These are phyloP conservation scores for Rhynchospora pubera DNA, from an alignment of 176 grass and related monocot species.

Conservation along the genomic window DNA sequence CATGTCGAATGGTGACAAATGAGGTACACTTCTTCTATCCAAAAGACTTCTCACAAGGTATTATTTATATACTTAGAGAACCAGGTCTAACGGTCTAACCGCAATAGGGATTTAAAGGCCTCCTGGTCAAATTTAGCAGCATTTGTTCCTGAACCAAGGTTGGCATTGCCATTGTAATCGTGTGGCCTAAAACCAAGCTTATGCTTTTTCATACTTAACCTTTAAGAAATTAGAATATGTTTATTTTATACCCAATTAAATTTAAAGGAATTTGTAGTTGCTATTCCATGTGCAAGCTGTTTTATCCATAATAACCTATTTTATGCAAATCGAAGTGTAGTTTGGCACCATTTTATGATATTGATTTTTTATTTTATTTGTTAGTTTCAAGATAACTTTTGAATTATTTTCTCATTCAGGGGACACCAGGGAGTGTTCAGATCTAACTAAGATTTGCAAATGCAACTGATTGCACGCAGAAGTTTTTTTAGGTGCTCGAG, in stretches of 20 bases:
- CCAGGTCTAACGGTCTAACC: conserved; percentile 72
- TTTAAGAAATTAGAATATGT: too few relatives aligned
- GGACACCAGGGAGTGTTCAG: conserved; percentile 71
- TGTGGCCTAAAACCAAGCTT: neutral
- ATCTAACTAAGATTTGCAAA: conserved; percentile 81
- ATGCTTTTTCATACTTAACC: too few relatives aligned
- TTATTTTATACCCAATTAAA: too few relatives aligned
- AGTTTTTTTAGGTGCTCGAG: conserved; percentile 84
- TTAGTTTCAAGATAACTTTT: conserved; percentile 7
- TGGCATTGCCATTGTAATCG: neutral
- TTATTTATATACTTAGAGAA: conserved; percentile 52
- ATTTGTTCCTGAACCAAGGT: conserved; percentile 85
- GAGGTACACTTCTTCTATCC: conserved; percentile 80
- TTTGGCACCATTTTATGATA: neutral
- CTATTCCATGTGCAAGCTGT: neutral
- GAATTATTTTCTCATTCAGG: conserved; percentile 27
- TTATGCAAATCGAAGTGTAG: neutral
- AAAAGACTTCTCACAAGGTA: conserved; percentile 77
- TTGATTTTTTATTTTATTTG: neutral
- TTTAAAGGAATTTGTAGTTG: neutral
- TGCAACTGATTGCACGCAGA: conserved; percentile 61
- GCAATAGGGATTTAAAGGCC: conserved; percentile 62
- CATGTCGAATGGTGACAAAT: conserved; percentile 73
- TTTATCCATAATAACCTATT: neutral
- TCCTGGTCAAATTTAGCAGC: conserved; percentile 71